Base-by-base conservation (phyloP, 306 rosid genomes). In the Casuarina glauca region DNA sequence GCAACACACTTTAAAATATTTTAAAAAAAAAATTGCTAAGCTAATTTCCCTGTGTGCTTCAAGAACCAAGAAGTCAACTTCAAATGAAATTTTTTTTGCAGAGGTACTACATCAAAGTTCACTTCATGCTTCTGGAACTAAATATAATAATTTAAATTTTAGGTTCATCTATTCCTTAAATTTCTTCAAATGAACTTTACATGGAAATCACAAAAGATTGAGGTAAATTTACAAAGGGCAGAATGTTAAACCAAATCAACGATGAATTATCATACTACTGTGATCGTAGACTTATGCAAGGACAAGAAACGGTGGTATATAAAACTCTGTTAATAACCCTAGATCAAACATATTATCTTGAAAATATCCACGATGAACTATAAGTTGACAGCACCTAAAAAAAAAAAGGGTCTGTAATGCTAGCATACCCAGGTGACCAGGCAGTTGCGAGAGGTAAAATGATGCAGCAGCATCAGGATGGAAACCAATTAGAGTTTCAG, bases 381-480 rank as follows among this genome's bases (percentile, higher is more conserved):
- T 51, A 76, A 57, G 57, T 58, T 50, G 74, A 81, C 57, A 35
- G 75, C 53, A 52, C 35, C 39, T 36, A n/a, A 71, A 82, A 60
- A 74, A 73, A 26, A 26, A 26, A 26, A 0, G 1, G 1, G 32
- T 26, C 46, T 41, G 60, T 13, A 64, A 74, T 26, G 32, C 39
- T 54, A 83, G 52, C 78, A 74, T 90, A 92, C 97, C 98, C 79
- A 95, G 57, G 77, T 84, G 93, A 82, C 98, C 97, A 19, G 97
- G 96, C 52, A 95, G 80, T 84, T 80, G 98, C 70, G 97, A 86
- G 84, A 95, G 98, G 84, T 89, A 90, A 84, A 91, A 95, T 67
- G 98, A 95, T 63, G 97, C 96, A 69, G 89, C 97, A 63, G 97
- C 98, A 87, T 95, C 97, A 58, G 97, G 97, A 82, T 95, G 97